Evolutionary conservation across 371 early-diverging fungal species (phyloP).

Genomic region (Rhizopus delemar): DNA sequence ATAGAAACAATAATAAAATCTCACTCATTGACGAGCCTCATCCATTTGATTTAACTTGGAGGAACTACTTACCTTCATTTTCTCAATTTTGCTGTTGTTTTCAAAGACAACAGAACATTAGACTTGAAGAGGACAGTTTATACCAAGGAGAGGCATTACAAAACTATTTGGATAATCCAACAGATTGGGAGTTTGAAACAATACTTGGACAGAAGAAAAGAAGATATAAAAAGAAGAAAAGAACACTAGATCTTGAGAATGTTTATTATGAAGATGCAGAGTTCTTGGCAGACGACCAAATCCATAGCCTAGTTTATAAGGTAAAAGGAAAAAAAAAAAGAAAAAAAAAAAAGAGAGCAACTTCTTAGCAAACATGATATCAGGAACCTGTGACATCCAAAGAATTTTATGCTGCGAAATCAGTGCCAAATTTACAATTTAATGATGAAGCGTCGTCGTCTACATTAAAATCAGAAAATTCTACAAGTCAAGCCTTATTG

Average conservation of each 20-base stretch:
- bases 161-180: slow-evolving; percentile 27
- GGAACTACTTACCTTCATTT: slow-evolving; percentile 44
- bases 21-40: slow-evolving; percentile 19
- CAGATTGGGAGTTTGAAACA: slow-evolving; percentile 35
- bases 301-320: slow-evolving; percentile 30
- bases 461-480: background rate
- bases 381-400: slow-evolving; percentile 39
- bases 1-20: background rate
- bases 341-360: background rate
- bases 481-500: slow-evolving; percentile 29
- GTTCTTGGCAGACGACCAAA: slow-evolving; percentile 48
- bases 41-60: slow-evolving; percentile 53
- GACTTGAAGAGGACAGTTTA: slow-evolving; percentile 33
- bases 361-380: too few species aligned
- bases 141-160: slow-evolving; percentile 31
- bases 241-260: slow-evolving; percentile 4
- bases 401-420: slow-evolving; percentile 37
- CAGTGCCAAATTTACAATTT: slow-evolving; percentile 26
- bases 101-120: slow-evolving; percentile 25
- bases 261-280: slow-evolving; percentile 38
- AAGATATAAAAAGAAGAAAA: slow-evolving; percentile 17
- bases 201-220: slow-evolving; percentile 17
- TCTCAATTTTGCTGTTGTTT: slow-evolving; percentile 33
- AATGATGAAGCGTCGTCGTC: background rate
- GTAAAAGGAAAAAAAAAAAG: slow-evolving; percentile 15